These are phyloP conservation scores for Epicoccum nigrum DNA, from an alignment of 2,329 filamentous ascomycete genomes.

Conservation along the genomic window DNA sequence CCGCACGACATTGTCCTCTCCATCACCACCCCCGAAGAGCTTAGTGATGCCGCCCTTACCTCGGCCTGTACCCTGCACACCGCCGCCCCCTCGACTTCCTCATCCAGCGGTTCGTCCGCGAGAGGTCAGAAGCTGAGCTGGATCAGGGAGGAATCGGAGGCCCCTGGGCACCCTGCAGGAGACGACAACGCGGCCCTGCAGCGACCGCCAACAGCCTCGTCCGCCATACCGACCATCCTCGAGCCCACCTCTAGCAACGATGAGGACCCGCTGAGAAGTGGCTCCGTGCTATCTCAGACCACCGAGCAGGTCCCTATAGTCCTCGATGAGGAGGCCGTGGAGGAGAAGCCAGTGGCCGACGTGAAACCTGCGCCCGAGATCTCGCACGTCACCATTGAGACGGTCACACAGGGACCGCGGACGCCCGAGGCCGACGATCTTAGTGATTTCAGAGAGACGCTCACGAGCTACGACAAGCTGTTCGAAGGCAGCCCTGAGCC, in stretches of 20 bases:
- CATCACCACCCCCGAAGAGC: constrained; percentile 74
- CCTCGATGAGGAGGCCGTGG: constrained; percentile 15
- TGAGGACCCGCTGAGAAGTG: constrained; percentile 13
- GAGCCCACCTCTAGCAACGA: constrained; percentile 23
- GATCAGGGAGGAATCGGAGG: constrained; percentile 92
- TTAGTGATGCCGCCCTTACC: constrained; percentile 87
- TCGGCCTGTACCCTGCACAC: constrained; percentile 89
- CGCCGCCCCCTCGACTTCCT: constrained; percentile 83
- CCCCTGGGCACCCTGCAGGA: constrained; percentile 55
- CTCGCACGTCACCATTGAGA: constrained; percentile 32
- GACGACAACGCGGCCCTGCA: constrained; percentile 22
- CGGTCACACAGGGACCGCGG: constrained; percentile 26
- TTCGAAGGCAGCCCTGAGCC: constrained; percentile 50
- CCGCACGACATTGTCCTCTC: constrained; percentile 87
- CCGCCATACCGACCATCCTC: constrained; percentile 32
- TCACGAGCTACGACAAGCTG: constrained; percentile 43
- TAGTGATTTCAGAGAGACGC: constrained; percentile 31
- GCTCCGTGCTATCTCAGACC: constrained; percentile 19
- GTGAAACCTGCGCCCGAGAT: constrained; percentile 22
- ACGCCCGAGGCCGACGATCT: constrained; percentile 29
- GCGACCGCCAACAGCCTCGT: constrained; percentile 31
- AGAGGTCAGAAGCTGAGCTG: constrained; percentile 81
- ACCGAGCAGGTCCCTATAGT: constrained; percentile 24
- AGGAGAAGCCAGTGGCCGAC: constrained; percentile 18
- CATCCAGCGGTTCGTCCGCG: constrained; percentile 79